Evolutionary conservation across 2,329 filamentous ascomycete species (phyloP), one percentile per base, ranked within the genome.

Genomic region (Calonectria fujianensis): DNA sequence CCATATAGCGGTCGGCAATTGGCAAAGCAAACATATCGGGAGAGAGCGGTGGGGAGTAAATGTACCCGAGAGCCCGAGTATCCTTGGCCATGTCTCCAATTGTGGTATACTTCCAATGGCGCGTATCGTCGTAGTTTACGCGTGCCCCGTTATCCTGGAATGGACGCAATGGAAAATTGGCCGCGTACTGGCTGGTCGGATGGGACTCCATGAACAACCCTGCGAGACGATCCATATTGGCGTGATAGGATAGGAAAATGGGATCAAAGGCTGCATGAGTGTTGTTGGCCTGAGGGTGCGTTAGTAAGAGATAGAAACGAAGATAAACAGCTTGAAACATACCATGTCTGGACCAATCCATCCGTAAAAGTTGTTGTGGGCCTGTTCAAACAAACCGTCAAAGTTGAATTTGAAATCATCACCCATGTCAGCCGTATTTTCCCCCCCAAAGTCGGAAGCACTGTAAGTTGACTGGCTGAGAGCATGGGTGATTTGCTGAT

Each of bases 241-340:
- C 72, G 50, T 74, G 72, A 37, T 74, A 71, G 8, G 72, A 74
- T 27, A 74, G 72, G 27, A 74, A 74, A 52, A 74, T 74, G 11
- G 72, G 72, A 31, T 74, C 67, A 52, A 70, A 70, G 14, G 68
- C 61, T 3, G 72, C 70, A 41, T 71, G 61, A 1, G 72, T 63
- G 35, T 74, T 74, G 32, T 71, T 52, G 18, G 72, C 63, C 70
- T 72, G 10, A 18, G 18, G 32, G 7, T 24, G 20, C 6, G 13
- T 71, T n/a, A 61, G 41, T 14, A 20, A 24, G 13, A 50, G 9
- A 27, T 37, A 5, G 48, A 65, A 45, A 6, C 45, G 45, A 31
- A 16, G 24, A 31, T 45, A 24, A 10, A 35, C 9, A 4, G 32
- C 16, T 10, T 11, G 7, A 11, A 31, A 52, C 24, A 27, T 64